Evolutionary conservation across 2,329 filamentous ascomycete species (phyloP), one percentile per base, ranked within the genome.

Genomic region (Leptographium procerum): DNA sequence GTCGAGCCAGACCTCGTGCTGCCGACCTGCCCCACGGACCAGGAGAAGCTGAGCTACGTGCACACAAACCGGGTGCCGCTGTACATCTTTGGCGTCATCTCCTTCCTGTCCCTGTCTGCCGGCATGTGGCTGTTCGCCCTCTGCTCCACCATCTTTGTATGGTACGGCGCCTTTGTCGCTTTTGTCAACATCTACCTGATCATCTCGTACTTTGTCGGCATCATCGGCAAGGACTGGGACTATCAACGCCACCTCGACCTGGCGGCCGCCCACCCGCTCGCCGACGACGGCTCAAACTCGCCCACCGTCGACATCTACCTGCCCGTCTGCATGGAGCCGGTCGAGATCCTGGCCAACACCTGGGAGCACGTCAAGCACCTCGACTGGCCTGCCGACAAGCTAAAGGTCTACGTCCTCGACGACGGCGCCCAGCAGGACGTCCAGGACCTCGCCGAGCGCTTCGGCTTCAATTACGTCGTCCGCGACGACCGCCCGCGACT

Each of bases 41-140:
- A 8, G 7, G 57, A 59, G 13, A 59, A 59, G 57, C 43, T 59
- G 13, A 52, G 28, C 33, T 59, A 59, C 43, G 26, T 59, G 24
- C 52, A 55, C 57, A 59, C 57, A 4, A 59, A 59, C 34, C 52
- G 57, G 2, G 16, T 59, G 7, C 57, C 57, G 13, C 52, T 59
- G 22, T 59, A 59, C 33, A 14, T 52, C 8, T 59, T 59, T 45
- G 57, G 57, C 22, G 9, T 59, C n/a, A 4, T 59, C 7, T 59
- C 57, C 5, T 59, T 59, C n/a, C 26, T 59, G 16, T 59, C 57
- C 16, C 52, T 59, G n/a, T 55, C 57, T 9, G 52, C 28, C 19
- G 57, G 57, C 52, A 59, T 59, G 57, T 59, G 57, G 57, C 47
- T 59, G 8, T 59, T 59, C 33, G 52, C 57, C 10, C 43, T 59